Conservation (phyloP, 495 filamentous ascomycete genomes). For the Hyphodiscus hymeniophilus region DNA sequence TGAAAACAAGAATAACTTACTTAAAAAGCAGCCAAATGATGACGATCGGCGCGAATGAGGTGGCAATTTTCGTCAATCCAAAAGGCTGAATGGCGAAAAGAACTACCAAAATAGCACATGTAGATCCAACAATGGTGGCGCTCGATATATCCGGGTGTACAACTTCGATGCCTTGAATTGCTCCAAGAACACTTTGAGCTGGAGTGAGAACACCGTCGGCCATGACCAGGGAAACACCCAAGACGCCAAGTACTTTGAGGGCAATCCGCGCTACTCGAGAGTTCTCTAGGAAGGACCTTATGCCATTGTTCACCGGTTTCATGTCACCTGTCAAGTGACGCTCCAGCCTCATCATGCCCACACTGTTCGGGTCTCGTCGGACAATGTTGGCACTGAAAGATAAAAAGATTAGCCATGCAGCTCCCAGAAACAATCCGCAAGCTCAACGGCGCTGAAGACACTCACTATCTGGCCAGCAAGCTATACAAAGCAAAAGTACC, state of each 20-base stretch:
- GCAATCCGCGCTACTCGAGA: constrained; percentile 40
- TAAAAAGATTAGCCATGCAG: too few species aligned
- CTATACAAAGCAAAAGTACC: constrained; percentile 69
- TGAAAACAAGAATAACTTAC: constrained; percentile 12
- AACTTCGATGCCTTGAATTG: constrained; percentile 57
- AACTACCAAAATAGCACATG: constrained; percentile 60
- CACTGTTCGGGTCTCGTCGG: constrained; percentile 19
- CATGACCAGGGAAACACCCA: constrained; percentile 65
- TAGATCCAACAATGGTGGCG: constrained; percentile 53
- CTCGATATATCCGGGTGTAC: constrained; percentile 35
- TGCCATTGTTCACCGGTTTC: constrained; percentile 35
- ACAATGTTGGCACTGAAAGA: constrained; percentile 33
- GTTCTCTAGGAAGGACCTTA: constrained; percentile 51
- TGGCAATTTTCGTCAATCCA: constrained; percentile 56
- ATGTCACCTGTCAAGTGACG: constrained; percentile 49
- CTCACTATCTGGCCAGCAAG: constrained; percentile 61
- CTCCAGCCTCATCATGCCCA: constrained; percentile 42
- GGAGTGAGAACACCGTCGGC: constrained; percentile 60
- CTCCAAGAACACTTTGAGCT: constrained; percentile 61
- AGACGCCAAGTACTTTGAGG: constrained; percentile 58
- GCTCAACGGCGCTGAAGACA: too few species aligned
- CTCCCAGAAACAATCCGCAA: too few species aligned
- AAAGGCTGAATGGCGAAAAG: constrained; percentile 66
- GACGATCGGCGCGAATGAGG: constrained; percentile 62
- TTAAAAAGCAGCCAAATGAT: constrained; percentile 68